phyloP scores from a whole-genome alignment of 2,329 filamentous ascomycete genomes.

The Penicillium sp. region DNA sequence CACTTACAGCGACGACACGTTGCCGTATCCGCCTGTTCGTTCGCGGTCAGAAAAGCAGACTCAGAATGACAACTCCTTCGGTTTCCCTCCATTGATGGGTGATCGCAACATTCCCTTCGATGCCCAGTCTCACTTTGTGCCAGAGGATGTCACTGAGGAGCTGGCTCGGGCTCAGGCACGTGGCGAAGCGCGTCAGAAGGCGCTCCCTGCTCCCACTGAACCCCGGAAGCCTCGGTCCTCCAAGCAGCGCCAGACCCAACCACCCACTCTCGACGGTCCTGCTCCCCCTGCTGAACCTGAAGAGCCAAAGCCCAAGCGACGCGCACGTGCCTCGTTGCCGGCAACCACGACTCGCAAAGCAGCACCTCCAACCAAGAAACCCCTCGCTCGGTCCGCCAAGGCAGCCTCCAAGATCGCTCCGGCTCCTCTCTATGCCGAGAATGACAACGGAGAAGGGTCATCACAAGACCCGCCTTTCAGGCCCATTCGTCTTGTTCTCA shows the following conservation, averaged over 20 bases:
- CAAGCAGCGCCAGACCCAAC: conserved; percentile 10
- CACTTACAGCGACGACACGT: conserved; percentile 15
- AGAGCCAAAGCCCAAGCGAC: conserved; percentile 3
- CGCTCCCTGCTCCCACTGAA: not conserved
- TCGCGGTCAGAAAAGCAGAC: conserved; percentile 12
- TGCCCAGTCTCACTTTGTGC: not conserved
- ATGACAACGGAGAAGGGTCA: not conserved
- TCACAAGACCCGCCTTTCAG: not conserved
- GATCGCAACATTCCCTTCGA: conserved; percentile 19
- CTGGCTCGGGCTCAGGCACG: conserved; percentile 4
- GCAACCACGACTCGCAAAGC: not conserved
- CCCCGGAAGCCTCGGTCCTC: conserved; percentile 7
- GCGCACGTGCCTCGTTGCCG: conserved; percentile 5
- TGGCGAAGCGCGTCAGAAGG: conserved; percentile 4
- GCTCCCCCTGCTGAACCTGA: not conserved
- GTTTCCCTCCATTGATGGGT: conserved; percentile 22
- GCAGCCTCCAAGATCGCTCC: not conserved
- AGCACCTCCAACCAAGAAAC: not conserved
- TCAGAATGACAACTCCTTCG: conserved; percentile 8
- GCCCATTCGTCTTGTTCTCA: not conserved
- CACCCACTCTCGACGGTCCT: not conserved
- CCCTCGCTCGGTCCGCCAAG: not conserved
- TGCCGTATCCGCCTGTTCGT: conserved; percentile 20
- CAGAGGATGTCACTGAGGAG: conserved; percentile 15
- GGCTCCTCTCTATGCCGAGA: not conserved